These are phyloP conservation scores for Hericium coralloides DNA, from an alignment of 768 basidiomycete genomes.

Conservation along the genomic window DNA sequence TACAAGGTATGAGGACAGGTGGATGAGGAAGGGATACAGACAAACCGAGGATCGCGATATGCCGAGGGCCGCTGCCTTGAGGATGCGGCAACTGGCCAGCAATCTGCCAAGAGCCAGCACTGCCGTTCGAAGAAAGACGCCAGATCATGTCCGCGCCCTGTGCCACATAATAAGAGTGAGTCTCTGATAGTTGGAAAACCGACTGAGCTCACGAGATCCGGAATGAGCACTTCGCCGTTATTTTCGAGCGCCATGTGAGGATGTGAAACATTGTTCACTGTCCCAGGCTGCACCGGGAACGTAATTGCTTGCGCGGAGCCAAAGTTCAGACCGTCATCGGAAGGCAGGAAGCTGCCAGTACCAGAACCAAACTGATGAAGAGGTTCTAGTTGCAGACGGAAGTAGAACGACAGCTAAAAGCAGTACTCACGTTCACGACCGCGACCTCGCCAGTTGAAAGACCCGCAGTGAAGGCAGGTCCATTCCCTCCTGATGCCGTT, in stretches of 20 bases:
- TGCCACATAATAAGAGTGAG: background rate
- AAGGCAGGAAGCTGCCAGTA: slow-evolving; percentile 44
- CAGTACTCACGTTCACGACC: slow-evolving; percentile 40
- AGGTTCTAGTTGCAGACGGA: too few species aligned
- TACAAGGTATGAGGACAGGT: background rate
- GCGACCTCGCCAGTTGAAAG: slow-evolving; percentile 52
- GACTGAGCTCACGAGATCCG: slow-evolving; percentile 45
- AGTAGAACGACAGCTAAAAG: too few species aligned
- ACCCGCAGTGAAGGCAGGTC: slow-evolving; percentile 41
- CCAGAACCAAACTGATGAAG: slow-evolving; percentile 39
- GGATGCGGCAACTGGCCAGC: slow-evolving; percentile 55
- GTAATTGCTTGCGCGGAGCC: slow-evolving; percentile 31
- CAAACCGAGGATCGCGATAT: slow-evolving; percentile 26
- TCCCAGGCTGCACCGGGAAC: slow-evolving; percentile 34
- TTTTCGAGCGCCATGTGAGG: slow-evolving; percentile 61
- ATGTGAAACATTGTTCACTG: slow-evolving; percentile 31
- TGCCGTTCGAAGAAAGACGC: slow-evolving; percentile 40
- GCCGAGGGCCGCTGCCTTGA: slow-evolving; percentile 56
- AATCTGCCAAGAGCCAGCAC: slow-evolving; percentile 39
- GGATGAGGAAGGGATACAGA: slow-evolving; percentile 17
- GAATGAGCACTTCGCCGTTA: slow-evolving; percentile 47
- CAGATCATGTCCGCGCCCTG: slow-evolving; percentile 66
- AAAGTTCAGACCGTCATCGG: slow-evolving; percentile 27
- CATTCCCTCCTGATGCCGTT: slow-evolving; percentile 38
- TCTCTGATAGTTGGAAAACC: background rate